These are phyloP conservation scores for Cyberlindnera bimundalis DNA, from an alignment of 805 yeast species.

Conservation along the genomic window DNA sequence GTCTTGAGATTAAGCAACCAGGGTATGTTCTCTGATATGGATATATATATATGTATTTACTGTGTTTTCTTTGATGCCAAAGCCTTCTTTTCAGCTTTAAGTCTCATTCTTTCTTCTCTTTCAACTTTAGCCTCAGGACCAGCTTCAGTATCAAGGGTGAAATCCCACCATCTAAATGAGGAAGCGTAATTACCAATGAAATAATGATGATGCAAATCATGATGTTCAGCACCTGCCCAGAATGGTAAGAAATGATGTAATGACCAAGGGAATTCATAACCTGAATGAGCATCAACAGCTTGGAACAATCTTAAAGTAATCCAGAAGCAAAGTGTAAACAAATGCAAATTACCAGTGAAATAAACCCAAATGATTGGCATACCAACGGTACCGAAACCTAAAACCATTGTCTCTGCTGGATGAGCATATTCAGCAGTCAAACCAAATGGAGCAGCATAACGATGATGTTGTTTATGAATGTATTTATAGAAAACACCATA, in stretches of 20 bases:
- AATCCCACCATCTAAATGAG: conserved; percentile 96
- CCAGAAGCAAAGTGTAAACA: conserved; percentile 89
- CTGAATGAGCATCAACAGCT: conserved; percentile 97
- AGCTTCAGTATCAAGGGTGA: conserved; percentile 80
- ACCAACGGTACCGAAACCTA: conserved; percentile 96
- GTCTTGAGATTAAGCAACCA: too few species aligned
- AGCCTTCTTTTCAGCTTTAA: conserved; percentile 24
- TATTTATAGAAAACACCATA: conserved; percentile 84
- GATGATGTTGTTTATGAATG: conserved; percentile 96
- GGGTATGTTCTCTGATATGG: too few species aligned
- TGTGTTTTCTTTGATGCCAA: conserved; percentile 14
- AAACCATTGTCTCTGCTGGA: conserved; percentile 84
- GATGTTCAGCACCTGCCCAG: conserved; percentile 99
- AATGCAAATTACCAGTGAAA: conserved; percentile 72
- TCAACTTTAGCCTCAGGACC: conserved; percentile 75
- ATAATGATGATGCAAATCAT: conserved; percentile 94
- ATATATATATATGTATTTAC: not conserved
- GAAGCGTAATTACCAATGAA: conserved; percentile 95
- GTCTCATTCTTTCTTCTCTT: conserved; percentile 62
- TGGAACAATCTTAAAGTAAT: conserved; percentile 84
- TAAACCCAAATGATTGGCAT: conserved; percentile 84
- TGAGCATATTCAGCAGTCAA: conserved; percentile 97
- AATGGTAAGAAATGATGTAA: conserved; percentile 87
- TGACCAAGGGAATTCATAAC: conserved; percentile 97
- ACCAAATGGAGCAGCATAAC: conserved; percentile 97